phyloP scores from a whole-genome alignment of 805 yeast species.

The Saccharomycopsis olivae region DNA sequence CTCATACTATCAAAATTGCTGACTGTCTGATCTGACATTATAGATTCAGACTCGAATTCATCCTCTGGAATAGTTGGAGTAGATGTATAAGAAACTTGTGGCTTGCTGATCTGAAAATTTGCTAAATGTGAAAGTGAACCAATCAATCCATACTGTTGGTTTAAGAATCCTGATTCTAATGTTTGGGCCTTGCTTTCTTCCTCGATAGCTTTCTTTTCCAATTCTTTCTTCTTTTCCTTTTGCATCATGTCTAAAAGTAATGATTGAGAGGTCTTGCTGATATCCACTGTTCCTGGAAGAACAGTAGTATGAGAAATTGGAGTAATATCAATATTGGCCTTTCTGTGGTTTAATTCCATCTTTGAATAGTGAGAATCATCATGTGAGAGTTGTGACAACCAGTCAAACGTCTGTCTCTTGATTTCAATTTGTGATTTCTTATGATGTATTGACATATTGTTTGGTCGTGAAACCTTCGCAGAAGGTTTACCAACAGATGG shows the following conservation, averaged over 20 bases:
- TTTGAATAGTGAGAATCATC: too few species aligned
- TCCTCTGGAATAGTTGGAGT: background rate
- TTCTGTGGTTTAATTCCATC: too few species aligned
- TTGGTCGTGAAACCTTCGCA: background rate
- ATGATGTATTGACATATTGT: too few species aligned
- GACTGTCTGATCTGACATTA: too few species aligned
- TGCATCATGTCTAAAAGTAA: slow-evolving; percentile 16
- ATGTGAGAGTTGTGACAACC: too few species aligned
- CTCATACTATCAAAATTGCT: too few species aligned
- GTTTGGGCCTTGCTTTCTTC: background rate
- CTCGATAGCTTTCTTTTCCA: background rate
- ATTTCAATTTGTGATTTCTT: slow-evolving; percentile 3
- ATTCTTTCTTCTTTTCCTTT: slow-evolving; percentile 5
- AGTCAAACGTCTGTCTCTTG: too few species aligned
- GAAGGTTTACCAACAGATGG: slow-evolving; percentile 1
- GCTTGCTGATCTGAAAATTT: background rate
- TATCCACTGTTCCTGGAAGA: slow-evolving; percentile 3
- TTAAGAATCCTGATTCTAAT: background rate
- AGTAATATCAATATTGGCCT: slow-evolving; percentile 1
- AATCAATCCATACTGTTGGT: background rate
- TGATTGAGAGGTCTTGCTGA: slow-evolving; percentile 13
- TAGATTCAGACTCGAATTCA: too few species aligned
- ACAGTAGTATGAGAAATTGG: slow-evolving; percentile 10
- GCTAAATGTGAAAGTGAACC: background rate
- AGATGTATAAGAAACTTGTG: background rate